Evolutionary conservation across 148 eudicot genomes (phyloP).

Genomic region (Camellia japonica): DNA sequence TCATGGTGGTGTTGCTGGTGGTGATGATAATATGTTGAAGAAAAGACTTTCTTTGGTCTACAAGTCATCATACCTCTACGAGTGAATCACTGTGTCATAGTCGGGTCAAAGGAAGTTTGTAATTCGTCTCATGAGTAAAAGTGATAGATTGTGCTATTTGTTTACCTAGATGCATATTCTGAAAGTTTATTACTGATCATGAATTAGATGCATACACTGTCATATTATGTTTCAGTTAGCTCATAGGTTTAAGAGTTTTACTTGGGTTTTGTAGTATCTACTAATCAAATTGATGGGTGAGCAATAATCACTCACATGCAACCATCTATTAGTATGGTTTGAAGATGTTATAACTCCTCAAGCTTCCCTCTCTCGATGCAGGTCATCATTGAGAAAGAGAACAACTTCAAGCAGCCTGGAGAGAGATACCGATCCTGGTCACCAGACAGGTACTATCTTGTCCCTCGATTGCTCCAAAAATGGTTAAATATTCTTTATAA

Average conservation of each 20-base stretch:
- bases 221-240: background rate
- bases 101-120: background rate
- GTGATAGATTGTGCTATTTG: background rate
- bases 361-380: conserved; percentile 21
- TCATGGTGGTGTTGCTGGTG: background rate
- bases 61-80: background rate
- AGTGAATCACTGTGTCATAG: background rate
- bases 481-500: background rate
- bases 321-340: background rate
- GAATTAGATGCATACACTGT: background rate
- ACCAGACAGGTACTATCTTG: conserved; percentile 59
- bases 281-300: background rate
- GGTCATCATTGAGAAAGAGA: conserved; percentile 67
- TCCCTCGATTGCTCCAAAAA: background rate
- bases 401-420: conserved; percentile 89
- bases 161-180: background rate
- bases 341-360: background rate
- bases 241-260: background rate
- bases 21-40: background rate
- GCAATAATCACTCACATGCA: background rate
- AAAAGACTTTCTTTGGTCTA: background rate
- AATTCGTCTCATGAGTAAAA: too few relatives aligned
- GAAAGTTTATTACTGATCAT: background rate
- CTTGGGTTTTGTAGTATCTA: background rate
- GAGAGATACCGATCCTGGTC: conserved; percentile 74